Evolutionary conservation across 495 filamentous ascomycete species (phyloP).

Genomic region (Penicillium lagena): DNA sequence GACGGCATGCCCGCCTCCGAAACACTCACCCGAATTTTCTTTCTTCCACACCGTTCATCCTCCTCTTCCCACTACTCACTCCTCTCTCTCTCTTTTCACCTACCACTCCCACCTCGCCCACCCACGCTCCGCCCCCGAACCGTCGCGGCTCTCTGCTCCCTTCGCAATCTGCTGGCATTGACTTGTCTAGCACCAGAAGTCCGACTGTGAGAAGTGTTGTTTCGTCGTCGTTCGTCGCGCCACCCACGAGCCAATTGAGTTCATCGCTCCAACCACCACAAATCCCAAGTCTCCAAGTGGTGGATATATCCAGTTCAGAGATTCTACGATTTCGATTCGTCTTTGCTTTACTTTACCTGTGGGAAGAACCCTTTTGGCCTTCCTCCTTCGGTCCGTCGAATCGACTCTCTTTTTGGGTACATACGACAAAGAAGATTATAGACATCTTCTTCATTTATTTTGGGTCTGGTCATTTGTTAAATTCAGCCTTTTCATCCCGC

Average conservation of each 20-base stretch:
- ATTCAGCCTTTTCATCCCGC: conserved; percentile 5
- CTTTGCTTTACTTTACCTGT: neutral
- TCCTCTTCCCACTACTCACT: conserved; percentile 17
- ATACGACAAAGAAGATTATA: neutral
- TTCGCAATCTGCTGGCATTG: conserved; percentile 43
- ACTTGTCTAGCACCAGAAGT: conserved; percentile 44
- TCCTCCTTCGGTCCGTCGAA: neutral
- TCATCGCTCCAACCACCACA: neutral
- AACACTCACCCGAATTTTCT: conserved; percentile 22
- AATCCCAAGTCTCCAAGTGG: too few relatives aligned
- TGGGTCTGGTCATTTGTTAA: conserved; percentile 1
- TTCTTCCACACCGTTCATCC: conserved; percentile 12
- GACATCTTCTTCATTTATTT: neutral
- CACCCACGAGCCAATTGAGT: conserved; percentile 16
- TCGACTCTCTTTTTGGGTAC: neutral
- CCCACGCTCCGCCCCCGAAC: conserved; percentile 28
- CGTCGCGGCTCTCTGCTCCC: conserved; percentile 24
- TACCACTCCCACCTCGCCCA: conserved; percentile 21
- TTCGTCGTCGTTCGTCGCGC: neutral
- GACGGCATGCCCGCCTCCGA: conserved; percentile 25
- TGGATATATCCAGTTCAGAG: too few relatives aligned
- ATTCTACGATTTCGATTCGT: neutral
- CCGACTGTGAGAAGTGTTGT: conserved; percentile 5
- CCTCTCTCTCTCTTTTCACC: conserved; percentile 22
- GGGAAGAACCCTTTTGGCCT: neutral